phyloP scores from a whole-genome alignment of 2,329 filamentous ascomycete species.

The Dactylonectria macrodidyma region DNA sequence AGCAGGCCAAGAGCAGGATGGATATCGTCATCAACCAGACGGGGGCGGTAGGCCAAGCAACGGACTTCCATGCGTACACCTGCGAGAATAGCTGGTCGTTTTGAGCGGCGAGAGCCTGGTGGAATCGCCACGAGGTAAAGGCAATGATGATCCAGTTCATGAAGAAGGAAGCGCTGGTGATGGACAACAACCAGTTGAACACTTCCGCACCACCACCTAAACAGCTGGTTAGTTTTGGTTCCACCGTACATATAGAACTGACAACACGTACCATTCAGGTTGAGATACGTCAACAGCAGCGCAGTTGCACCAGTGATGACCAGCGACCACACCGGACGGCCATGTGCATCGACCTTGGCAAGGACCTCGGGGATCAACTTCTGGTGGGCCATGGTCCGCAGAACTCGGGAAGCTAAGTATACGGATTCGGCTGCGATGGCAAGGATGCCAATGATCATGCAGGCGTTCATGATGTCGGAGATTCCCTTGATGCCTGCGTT shows the following conservation, averaged over 20 bases:
- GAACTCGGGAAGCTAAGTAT: constrained; percentile 22
- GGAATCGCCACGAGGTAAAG: constrained; percentile 38
- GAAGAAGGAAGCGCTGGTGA: constrained; percentile 40
- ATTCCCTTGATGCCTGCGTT: constrained; percentile 28
- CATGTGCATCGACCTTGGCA: constrained; percentile 22
- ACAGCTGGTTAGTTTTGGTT: background rate
- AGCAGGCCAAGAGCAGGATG: constrained; percentile 30
- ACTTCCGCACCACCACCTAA: constrained; percentile 31
- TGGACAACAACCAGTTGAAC: constrained; percentile 38
- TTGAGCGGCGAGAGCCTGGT: constrained; percentile 32
- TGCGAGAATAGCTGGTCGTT: constrained; percentile 35
- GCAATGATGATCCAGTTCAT: constrained; percentile 39
- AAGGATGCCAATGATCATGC: constrained; percentile 40
- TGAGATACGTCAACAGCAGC: constrained; percentile 9
- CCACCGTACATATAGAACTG: no score
- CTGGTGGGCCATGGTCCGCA: constrained; percentile 27
- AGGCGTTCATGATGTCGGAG: constrained; percentile 37
- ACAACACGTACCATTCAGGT: constrained; percentile 19
- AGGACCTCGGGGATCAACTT: constrained; percentile 14
- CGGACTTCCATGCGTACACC: constrained; percentile 34
- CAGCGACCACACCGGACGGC: constrained; percentile 29
- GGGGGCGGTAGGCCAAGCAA: constrained; percentile 27
- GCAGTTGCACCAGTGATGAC: constrained; percentile 15
- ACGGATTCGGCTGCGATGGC: constrained; percentile 32
- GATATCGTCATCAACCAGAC: constrained; percentile 30